Base-by-base conservation (phyloP, 768 basidiomycete species). In the Agaricus sinodeliciosus region DNA sequence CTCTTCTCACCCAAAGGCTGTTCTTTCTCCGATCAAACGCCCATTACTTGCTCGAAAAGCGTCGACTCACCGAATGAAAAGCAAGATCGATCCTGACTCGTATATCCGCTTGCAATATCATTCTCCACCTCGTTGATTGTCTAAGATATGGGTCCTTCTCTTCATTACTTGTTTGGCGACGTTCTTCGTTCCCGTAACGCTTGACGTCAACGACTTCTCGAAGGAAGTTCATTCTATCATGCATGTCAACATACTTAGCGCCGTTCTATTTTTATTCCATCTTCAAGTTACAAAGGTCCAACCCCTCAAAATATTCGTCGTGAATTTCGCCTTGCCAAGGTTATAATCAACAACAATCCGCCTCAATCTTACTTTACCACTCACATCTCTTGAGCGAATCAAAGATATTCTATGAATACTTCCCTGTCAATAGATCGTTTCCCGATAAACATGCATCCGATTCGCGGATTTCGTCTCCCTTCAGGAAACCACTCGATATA, bases 21-120 rank as follows among this genome's bases (percentile, higher is more conserved):
- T 48, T 54, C 45, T 54, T 35, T 19, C 47, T 34, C 52, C 52
- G 52, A 54, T 54, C 52, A 54, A 54, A 42, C 47, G 39, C 52
- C 52, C 41, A 25, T 42, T 5, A 19, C 16, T 31, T 40, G 28
- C 51, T 36, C 40, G 13, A 43, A 39, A n/a, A 54, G 42, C 19
- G 44, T 22, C 36, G 22, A 37, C 13, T 34, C 39, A 35, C n/a
- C 3, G 18, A 7, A 13, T 15, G 35, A 46, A 36, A 37, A 26
- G 22, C 25, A 26, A 25, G 26, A 34, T 42, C 26, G 3, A 16
- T 26, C 13, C n/a, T 31, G 39, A 26, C 18, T 25, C 40, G 41
- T 34, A 27, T n/a, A 12, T 22, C 27, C 41, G 39, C 16, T 34
- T 25, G 11, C 18, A 22, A 34, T 3, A 26, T 39, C 39, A 28